Evolutionary conservation across 805 yeast species (phyloP).

Genomic region (Candida vaughaniae): DNA sequence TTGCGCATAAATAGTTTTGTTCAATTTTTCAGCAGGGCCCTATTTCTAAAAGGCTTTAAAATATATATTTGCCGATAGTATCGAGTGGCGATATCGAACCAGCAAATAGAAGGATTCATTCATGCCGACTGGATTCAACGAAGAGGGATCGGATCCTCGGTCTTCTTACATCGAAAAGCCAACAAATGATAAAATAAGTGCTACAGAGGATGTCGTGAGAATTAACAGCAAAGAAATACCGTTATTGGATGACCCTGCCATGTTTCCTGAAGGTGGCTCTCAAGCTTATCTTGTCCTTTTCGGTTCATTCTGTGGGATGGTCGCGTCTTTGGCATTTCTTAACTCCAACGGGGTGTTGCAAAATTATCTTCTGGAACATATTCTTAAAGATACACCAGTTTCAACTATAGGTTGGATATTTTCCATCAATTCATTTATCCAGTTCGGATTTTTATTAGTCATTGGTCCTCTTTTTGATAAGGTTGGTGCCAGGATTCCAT

Average conservation of each 20-base stretch:
- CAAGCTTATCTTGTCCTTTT: conserved; percentile 18
- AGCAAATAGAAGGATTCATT: no score
- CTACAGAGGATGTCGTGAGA: conserved; percentile 1
- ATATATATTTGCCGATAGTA: no score
- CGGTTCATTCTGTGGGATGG: conserved; percentile 27
- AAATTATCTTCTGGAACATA: conserved; percentile 16
- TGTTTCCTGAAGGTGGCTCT: conserved; percentile 28
- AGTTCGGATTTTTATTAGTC: conserved; percentile 23
- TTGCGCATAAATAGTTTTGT: no score
- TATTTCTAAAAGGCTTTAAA: no score
- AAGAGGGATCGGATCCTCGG: no score
- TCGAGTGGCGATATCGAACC: no score
- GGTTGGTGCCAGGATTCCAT: conserved; percentile 22
- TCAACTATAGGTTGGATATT: conserved; percentile 29
- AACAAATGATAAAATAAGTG: conserved; percentile 32
- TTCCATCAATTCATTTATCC: conserved; percentile 23
- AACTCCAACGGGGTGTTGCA: conserved; percentile 27
- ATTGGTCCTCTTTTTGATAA: conserved; percentile 28
- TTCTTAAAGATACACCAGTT: conserved; percentile 14
- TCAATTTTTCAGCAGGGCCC: no score
- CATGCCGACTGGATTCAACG: no score
- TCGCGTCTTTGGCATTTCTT: conserved; percentile 24
- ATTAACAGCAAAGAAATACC: conserved; percentile 7
- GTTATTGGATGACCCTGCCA: conserved; percentile 20
- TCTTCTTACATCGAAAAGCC: conserved; percentile 80